Evolutionary conservation across 352 stramenopile genomes (phyloP).

Genomic region (Pythium sp.): DNA sequence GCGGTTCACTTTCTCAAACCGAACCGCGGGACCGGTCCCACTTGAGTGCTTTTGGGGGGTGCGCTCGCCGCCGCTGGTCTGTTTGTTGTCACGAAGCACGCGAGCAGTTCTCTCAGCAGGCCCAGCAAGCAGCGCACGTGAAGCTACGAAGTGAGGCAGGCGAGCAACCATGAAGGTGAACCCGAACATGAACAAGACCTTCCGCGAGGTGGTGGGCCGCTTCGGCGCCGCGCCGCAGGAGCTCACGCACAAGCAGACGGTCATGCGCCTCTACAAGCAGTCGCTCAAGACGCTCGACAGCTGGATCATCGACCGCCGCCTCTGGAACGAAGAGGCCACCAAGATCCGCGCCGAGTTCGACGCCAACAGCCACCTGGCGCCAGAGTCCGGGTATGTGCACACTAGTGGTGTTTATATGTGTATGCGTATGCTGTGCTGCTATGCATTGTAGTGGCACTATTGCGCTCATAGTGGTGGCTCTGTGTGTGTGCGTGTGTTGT

Average conservation of each 20-base stretch:
- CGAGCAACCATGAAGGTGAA: constrained; percentile 68
- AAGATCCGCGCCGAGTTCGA: constrained; percentile 94
- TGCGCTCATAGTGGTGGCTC: neutral
- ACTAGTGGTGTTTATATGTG: neutral
- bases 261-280: constrained; percentile 93
- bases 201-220: constrained; percentile 76
- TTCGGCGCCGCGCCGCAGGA: constrained; percentile 51
- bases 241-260: constrained; percentile 88
- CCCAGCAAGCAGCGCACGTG: neutral
- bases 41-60: neutral
- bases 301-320: constrained; percentile 94
- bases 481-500: neutral
- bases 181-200: constrained; percentile 83
- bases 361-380: constrained; percentile 51
- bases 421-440: neutral
- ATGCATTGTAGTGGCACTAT: neutral
- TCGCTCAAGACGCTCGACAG: constrained; percentile 92
- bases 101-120: constrained; percentile 1
- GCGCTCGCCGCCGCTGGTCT: neutral
- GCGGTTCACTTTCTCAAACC: neutral
- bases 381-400: constrained; percentile 47
- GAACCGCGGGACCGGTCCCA: constrained; percentile 1
- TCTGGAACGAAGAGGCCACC: constrained; percentile 94
- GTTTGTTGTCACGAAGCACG: neutral
- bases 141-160: neutral